Evolutionary conservation across 31 red algal species (phyloP), one percentile per base, ranked within the genome.

Genomic region (Bonnemaisonia californica): DNA sequence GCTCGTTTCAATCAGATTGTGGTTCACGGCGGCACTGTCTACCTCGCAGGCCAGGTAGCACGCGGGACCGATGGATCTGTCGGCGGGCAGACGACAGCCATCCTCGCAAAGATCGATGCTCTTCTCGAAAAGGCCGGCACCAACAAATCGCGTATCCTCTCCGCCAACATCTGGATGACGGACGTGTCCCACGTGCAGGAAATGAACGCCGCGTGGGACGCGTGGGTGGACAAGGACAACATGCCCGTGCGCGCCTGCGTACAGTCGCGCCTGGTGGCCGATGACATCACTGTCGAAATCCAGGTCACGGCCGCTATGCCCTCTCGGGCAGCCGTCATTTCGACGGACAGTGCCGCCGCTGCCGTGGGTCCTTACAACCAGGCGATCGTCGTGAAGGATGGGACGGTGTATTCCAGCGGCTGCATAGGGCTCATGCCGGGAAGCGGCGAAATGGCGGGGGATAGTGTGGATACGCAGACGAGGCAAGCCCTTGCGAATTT

Each of bases 281-380:
- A 35, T 30, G 39, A 68, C 31, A 39, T 78, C 33, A 28, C 56
- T 1, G 89, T 92, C 33, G 92, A 95, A 71, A 90, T 95, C 21
- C 81, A 86, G 68, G 73, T 84, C 30, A 90, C 59, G 16, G 92
- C 92, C 29, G 86, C 92, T 28, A 45, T 95, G 22, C 69, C 85
- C 58, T 81, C 87, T 13, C 61, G 62, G 24, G 82, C 57, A n/a
- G 30, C 51, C 12, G 67, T 82, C 47, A 41, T 97, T 41, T 34
- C 23, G 36, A 97, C 94, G 33, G 61, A 66, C 9, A 47, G 67
- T 2, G 95, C 95, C 1, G 95, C 95, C 3, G 72, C 78, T 26
- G 95, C 95, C 3, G 95, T 98, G 34, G 95, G 95, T 31, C 95
- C 95, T 18, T 98, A 98, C 69, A 88, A 87, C 62, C 95, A 98